phyloP scores from a whole-genome alignment of 2,329 filamentous ascomycete genomes.

The Aspergillus luchuensis region DNA sequence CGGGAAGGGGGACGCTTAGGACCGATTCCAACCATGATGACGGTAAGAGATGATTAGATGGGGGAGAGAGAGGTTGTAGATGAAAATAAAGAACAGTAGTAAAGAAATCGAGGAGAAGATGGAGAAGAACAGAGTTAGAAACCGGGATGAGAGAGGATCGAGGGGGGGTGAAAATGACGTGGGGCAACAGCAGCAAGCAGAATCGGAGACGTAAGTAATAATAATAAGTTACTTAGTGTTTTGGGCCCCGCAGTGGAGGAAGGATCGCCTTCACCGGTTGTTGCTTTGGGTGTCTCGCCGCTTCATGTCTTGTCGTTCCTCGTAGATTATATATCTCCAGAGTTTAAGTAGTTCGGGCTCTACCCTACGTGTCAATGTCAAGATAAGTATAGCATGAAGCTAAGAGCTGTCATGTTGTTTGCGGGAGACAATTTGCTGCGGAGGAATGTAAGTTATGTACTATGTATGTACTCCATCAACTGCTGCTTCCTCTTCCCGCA shows the following conservation, averaged over 20 bases:
- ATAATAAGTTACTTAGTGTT: background rate
- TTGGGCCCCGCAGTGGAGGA: constrained; percentile 6
- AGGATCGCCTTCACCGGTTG: constrained; percentile 12
- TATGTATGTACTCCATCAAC: too few relatives aligned
- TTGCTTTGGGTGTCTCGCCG: constrained; percentile 10
- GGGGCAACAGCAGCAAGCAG: background rate
- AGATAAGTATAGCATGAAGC: too few relatives aligned
- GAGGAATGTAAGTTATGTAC: too few relatives aligned
- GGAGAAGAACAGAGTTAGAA: background rate
- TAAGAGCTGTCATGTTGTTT: too few relatives aligned
- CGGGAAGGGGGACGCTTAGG: constrained; percentile 67
- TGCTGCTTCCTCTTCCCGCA: too few relatives aligned
- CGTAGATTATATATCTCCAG: background rate
- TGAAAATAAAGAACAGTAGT: constrained; percentile 5
- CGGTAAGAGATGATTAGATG: background rate
- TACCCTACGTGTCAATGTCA: too few relatives aligned
- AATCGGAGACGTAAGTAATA: background rate
- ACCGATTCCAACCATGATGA: constrained; percentile 65
- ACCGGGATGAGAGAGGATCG: constrained; percentile 4
- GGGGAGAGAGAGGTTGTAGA: constrained; percentile 1
- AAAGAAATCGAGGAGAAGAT: constrained; percentile 2
- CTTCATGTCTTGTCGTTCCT: background rate
- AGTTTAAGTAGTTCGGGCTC: too few relatives aligned
- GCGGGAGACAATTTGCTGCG: too few relatives aligned
- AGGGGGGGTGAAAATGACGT: constrained; percentile 8